These are phyloP conservation scores for Wickerhamomyces pijperi DNA, from an alignment of 805 yeast species.

Conservation along the genomic window DNA sequence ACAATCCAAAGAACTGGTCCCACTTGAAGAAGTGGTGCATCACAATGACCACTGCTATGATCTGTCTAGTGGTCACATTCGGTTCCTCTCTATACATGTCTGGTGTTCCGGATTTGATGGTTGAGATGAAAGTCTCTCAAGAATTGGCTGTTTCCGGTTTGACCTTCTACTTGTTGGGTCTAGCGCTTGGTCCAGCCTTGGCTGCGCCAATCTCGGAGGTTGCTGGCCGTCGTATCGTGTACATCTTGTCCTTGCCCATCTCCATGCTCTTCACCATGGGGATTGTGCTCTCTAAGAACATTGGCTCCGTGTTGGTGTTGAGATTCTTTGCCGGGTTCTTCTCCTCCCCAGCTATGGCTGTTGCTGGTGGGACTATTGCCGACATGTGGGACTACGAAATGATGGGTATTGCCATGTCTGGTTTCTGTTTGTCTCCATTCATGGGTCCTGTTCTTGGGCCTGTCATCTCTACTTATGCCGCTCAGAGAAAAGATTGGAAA, in stretches of 20 bases:
- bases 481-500: slow-evolving; percentile 49
- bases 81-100: slow-evolving; percentile 67
- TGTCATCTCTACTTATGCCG: slow-evolving; percentile 62
- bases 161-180: slow-evolving; percentile 60
- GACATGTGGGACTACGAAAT: slow-evolving; percentile 65
- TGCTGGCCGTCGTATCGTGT: slow-evolving; percentile 55
- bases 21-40: slow-evolving; percentile 48
- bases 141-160: slow-evolving; percentile 58
- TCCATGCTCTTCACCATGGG: slow-evolving; percentile 70
- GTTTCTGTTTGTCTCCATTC: slow-evolving; percentile 72
- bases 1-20: slow-evolving; percentile 63
- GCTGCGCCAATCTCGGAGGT: slow-evolving; percentile 68
- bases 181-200: slow-evolving; percentile 58
- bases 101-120: slow-evolving; percentile 45
- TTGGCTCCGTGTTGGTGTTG: slow-evolving; percentile 50
- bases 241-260: slow-evolving; percentile 45
- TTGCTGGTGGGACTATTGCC: slow-evolving; percentile 75
- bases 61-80: slow-evolving; percentile 61
- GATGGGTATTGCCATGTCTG: slow-evolving; percentile 62
- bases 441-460: slow-evolving; percentile 76
- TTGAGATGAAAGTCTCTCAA: slow-evolving; percentile 39
- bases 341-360: slow-evolving; percentile 75
- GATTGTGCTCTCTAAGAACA: slow-evolving; percentile 52
- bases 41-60: slow-evolving; percentile 52
- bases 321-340: slow-evolving; percentile 67